Evolutionary conservation across 73 alveolate genomes (phyloP), one percentile per base, ranked within the genome.

Genomic region (Paramecium pentaurelia): DNA sequence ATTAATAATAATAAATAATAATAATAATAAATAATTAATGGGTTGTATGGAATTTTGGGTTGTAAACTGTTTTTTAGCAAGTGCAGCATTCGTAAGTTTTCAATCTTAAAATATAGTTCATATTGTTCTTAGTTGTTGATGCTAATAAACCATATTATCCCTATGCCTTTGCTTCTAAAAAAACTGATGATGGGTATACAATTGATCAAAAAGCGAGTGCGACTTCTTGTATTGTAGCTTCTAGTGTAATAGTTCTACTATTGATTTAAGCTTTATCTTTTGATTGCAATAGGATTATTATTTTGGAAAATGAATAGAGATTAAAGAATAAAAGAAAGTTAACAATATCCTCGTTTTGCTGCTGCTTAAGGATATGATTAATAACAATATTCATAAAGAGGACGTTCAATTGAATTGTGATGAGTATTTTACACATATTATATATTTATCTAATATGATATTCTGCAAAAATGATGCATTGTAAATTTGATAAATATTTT

Each of bases 21-120:
- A 47, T 47, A 11, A 60, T 58, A 58, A 22, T 60, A 64, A 45
- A 77, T 40, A 34, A 80, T 45, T 32, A 80, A 80, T 80, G 91
- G 91, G 91, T 44, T 80, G 91, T 80, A 25, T 80, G 36, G 91
- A 80, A 47, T 80, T 80, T 80, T 80, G 91, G 91, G 91, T 44
- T 6, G 91, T 80, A 3, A 80, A 80, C 58, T 6, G 64, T 12
- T 44, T 80, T 25, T 8, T 80, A 42, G 91, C 64, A 45, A 18
- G 58, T 27, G 75, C 16, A 11, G 58, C 36, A 42, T 80, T 80
- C 27, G 91, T 80, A 80, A 45, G 34, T 28, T 25, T 6, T 14
- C 7, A 14, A 2, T 10, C 49, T 8, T 1, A 38, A 22, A 45
- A 1, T 20, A 4, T 22, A 80, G 91, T 80, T 80, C 58, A 80